These are phyloP conservation scores for Fagus sylvatica DNA, from an alignment of 306 rosid species.

Conservation along the genomic window DNA sequence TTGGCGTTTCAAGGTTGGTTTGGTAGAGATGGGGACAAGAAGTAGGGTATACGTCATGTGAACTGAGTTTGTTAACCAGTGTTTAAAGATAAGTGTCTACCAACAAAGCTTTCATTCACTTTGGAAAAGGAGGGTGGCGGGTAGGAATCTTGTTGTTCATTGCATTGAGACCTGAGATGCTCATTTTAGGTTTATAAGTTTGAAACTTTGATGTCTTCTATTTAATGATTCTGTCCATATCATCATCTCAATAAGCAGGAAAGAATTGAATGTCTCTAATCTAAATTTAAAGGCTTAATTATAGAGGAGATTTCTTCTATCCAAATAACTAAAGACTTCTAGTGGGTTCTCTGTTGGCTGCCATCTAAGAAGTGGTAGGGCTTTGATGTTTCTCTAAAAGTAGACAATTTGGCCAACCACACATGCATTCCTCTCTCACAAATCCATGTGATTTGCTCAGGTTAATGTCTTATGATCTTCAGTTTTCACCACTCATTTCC, in stretches of 20 bases:
- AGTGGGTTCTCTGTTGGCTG: background rate
- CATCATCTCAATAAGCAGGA: background rate
- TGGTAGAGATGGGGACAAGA: too few relatives aligned
- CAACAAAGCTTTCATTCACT: too few relatives aligned
- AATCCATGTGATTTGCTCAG: conserved; percentile 33
- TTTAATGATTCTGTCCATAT: too few relatives aligned
- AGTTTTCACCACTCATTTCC: conserved; percentile 3
- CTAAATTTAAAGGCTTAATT: background rate
- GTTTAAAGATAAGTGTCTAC: too few relatives aligned
- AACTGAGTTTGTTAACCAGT: too few relatives aligned
- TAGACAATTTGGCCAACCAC: background rate
- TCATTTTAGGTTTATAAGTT: too few relatives aligned
- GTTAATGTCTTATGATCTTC: conserved; percentile 6
- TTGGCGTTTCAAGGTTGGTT: too few relatives aligned
- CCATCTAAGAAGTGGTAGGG: conserved; percentile 11
- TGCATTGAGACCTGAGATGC: too few relatives aligned
- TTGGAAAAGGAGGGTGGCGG: too few relatives aligned
- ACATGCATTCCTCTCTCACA: conserved; percentile 9
- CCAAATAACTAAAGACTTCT: background rate
- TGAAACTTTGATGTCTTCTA: too few relatives aligned
- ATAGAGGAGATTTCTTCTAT: background rate
- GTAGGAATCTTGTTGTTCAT: too few relatives aligned
- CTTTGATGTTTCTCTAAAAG: background rate
- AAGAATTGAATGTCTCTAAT: background rate
- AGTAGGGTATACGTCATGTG: too few relatives aligned